A percentile compares a stretch with the other conserved stretches of the same genome.
These are phyloP conservation scores for Lagenidium giganteum DNA, from an alignment of 352 stramenopile genomes.

Conservation along the genomic window DNA sequence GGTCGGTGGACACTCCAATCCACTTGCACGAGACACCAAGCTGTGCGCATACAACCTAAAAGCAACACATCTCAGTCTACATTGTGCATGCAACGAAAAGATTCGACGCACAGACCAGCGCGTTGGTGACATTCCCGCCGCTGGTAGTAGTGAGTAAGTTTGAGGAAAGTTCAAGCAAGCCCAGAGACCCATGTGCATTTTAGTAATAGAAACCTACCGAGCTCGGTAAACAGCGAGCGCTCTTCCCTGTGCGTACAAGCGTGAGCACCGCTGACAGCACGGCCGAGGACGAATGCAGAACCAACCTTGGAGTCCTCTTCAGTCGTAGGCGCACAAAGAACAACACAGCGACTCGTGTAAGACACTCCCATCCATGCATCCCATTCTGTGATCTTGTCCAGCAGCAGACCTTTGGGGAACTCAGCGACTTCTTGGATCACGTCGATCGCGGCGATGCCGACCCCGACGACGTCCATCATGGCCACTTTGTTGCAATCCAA, in stretches of 20 bases:
- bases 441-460: conserved; percentile 73
- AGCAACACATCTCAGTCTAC: too few relatives aligned
- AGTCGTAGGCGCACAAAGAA: neutral
- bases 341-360: neutral
- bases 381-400: too few relatives aligned
- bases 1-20: conserved; percentile 59
- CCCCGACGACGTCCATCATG: conserved; percentile 60
- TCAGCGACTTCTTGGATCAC: conserved; percentile 54
- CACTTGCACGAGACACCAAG: conserved; percentile 45
- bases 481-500: too few relatives aligned
- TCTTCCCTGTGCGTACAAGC: too few relatives aligned
- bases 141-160: conserved; percentile 10
- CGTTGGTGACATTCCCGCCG: conserved; percentile 64
- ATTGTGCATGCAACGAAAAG: too few relatives aligned
- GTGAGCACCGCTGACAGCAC: too few relatives aligned
- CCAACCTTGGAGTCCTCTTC: too few relatives aligned
- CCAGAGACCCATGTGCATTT: too few relatives aligned
- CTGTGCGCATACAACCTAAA: conserved; percentile 60
- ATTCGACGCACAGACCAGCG: conserved; percentile 26
- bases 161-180: neutral
- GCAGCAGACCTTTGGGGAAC: conserved; percentile 45
- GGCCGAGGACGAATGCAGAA: too few relatives aligned
- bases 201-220: too few relatives aligned
- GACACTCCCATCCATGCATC: too few relatives aligned
- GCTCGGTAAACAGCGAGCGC: too few relatives aligned